Conservation (phyloP, 768 basidiomycete species). For the Mycena filopes region DNA sequence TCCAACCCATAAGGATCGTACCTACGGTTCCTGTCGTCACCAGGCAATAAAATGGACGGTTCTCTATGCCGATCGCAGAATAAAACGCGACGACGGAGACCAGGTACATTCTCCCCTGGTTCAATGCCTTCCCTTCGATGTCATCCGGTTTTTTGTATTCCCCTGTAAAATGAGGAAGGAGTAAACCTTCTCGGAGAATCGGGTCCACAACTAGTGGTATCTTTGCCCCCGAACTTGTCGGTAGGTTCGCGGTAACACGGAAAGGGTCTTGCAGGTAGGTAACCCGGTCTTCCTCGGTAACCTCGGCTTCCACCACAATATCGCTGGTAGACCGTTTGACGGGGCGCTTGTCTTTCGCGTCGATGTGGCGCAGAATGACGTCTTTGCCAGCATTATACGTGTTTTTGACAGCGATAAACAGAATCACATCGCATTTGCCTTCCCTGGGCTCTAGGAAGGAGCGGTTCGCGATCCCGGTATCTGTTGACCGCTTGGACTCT, state of each 20-base stretch:
- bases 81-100: constrained; percentile 15
- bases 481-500: no score
- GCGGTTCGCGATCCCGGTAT: no score
- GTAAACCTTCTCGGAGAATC: background rate
- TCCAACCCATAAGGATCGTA: constrained; percentile 17
- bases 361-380: no score
- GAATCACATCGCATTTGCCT: constrained; percentile 10
- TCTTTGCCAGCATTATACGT: background rate
- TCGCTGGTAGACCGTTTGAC: no score
- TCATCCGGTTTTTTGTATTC: constrained; percentile 8
- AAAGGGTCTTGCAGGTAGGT: constrained; percentile 9
- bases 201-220: no score
- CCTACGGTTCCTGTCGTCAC: background rate
- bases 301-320: no score
- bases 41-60: constrained; percentile 16
- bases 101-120: constrained; percentile 12
- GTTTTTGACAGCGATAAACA: background rate
- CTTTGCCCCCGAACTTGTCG: background rate
- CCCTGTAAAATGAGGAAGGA: constrained; percentile 5
- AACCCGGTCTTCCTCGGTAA: no score
- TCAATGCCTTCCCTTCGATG: background rate
- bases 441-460: background rate
- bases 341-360: no score
- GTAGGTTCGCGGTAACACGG: background rate
- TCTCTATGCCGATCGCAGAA: constrained; percentile 12